Base-by-base conservation (phyloP, 2,329 filamentous ascomycete genomes). In the Colletotrichum spinosum region DNA sequence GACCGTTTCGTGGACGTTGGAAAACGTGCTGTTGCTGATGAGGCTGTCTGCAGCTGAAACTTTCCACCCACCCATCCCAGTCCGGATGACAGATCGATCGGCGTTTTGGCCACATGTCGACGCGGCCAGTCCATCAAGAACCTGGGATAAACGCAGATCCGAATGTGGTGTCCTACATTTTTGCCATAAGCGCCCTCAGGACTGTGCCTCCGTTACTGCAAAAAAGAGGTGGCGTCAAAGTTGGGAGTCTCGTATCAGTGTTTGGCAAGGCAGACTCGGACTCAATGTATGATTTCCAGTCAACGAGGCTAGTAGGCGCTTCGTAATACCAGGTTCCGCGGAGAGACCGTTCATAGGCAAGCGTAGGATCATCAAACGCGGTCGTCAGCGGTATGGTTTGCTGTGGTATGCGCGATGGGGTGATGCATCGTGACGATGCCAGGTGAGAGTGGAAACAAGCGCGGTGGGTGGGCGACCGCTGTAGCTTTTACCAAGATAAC, bases 221-320 rank as follows among this genome's bases (percentile, higher is more conserved):
- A 42, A 25, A 25, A 25, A 4, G 25, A 25, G 25, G 25, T 25
- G 25, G 4, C 25, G 25, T 25, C 25, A 25, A 25, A 5, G 25
- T 25, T 25, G 25, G n/a, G 12, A 37, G 45, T 17, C 45, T 56
- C 58, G 51, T 62, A 35, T 62, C 35, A 17, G 13, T 44, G 10
- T 56, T 62, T 49, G 41, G 52, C 52, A 38, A 62, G 57, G 62
- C 58, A 65, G 57, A 65, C 52, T 62, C 11, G 58, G n/a, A 33
- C 38, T 35, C 38, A 13, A n/a, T n/a, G 44, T 17, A 46, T 4
- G 44, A 8, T 11, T 34, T 55, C 8, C 17, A 51, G 46, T 60
- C 57, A 37, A 49, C 15, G 44, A 10, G 51, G 15, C 44, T 35
- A 42, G 35, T 46, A 49, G 37, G 58, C 46, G 45, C 41, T 13